phyloP scores from a whole-genome alignment of 129 eudicot genomes.

The Flaveria trinervia region DNA sequence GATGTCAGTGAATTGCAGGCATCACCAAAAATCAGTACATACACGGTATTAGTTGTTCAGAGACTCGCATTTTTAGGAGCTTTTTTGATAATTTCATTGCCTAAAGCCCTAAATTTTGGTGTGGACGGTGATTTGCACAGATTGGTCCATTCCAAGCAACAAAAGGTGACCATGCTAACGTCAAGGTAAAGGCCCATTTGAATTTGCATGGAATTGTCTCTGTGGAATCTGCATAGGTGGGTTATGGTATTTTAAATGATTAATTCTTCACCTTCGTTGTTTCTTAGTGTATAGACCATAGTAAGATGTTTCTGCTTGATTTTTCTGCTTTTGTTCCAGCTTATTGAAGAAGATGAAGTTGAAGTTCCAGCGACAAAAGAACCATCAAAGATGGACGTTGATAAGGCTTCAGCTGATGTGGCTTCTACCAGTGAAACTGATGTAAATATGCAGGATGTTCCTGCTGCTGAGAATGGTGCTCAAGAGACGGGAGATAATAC shows the following conservation, averaged over 20 bases:
- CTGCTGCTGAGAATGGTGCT: slow-evolving; percentile 74
- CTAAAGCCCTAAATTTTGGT: not conserved
- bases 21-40: slow-evolving; percentile 79
- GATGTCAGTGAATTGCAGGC: slow-evolving; percentile 77
- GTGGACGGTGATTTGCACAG: slow-evolving; percentile 39
- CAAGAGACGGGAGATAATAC: slow-evolving; percentile 55
- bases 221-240: slow-evolving; percentile 82
- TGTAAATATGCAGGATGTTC: slow-evolving; percentile 83
- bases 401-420: slow-evolving; percentile 51
- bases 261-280: not conserved
- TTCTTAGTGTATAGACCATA: not conserved
- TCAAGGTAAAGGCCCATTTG: slow-evolving; percentile 78
- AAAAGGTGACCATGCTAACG: slow-evolving; percentile 67
- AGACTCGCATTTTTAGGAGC: not conserved
- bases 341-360: slow-evolving; percentile 53
- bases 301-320: not conserved
- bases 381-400: slow-evolving; percentile 75
- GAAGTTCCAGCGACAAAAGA: slow-evolving; percentile 57
- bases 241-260: slow-evolving; percentile 6
- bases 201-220: slow-evolving; percentile 88
- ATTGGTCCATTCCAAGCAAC: slow-evolving; percentile 89
- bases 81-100: not conserved
- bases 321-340: slow-evolving; percentile 41
- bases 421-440: slow-evolving; percentile 60
- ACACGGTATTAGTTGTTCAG: slow-evolving; percentile 52